Percentiles rank a stretch among this genome's conserved stretches.
Evolutionary conservation across 2,329 filamentous ascomycete genomes (phyloP).

Genomic region (Xylariaceae sp.): DNA sequence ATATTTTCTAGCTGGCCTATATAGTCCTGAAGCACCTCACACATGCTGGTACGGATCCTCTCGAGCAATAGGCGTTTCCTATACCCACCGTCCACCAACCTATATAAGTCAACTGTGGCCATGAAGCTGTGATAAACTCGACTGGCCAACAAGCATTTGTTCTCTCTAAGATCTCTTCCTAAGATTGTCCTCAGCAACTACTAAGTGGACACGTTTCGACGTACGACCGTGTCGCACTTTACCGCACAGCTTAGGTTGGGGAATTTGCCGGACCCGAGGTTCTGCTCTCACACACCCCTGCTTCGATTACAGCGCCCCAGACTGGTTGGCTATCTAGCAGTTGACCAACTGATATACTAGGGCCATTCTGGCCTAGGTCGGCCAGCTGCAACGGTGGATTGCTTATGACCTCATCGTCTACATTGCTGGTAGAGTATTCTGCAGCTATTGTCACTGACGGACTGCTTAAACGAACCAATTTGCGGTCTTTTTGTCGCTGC

Average conservation of each 20-base stretch:
- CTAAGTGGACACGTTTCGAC: not conserved
- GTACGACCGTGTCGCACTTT: too few relatives aligned
- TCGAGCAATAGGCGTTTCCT: not conserved
- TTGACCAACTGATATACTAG: too few relatives aligned
- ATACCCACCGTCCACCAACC: too few relatives aligned
- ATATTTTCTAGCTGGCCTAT: not conserved
- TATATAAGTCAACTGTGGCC: too few relatives aligned
- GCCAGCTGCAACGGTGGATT: conserved; percentile 28
- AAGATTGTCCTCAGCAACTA: not conserved
- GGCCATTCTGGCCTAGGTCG: conserved; percentile 24
- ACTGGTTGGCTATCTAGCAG: too few relatives aligned
- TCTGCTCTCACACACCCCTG: too few relatives aligned
- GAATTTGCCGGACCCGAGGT: too few relatives aligned
- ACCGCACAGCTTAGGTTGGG: too few relatives aligned
- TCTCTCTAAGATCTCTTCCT: not conserved
- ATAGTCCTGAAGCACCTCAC: conserved; percentile 4
- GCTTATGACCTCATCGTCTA: conserved; percentile 36
- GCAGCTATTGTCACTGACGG: conserved; percentile 8
- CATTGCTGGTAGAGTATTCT: conserved; percentile 12
- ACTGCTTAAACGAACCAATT: conserved; percentile 18
- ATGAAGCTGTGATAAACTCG: too few relatives aligned
- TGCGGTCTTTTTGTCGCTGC: conserved; percentile 17
- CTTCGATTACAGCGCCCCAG: not conserved
- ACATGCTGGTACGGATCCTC: not conserved
- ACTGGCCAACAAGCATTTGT: too few relatives aligned